Conservation (phyloP, 2,329 filamentous ascomycete genomes). For the Tricladium varicosporioides region DNA sequence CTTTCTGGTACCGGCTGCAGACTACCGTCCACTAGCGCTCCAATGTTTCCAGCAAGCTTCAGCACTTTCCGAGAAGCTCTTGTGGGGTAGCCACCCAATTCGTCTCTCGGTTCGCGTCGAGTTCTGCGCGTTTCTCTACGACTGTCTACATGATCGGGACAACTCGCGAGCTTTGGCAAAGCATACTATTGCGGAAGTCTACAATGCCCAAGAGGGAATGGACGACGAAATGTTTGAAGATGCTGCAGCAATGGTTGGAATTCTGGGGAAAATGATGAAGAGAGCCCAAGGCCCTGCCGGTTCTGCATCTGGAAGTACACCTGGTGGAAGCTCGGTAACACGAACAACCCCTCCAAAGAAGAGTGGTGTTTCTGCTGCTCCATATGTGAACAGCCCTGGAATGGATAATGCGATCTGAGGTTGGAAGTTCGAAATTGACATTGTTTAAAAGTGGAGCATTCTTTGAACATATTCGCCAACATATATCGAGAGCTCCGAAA, state of each 20-base stretch:
- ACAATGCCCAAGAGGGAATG: constrained; percentile 87
- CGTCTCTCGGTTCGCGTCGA: constrained; percentile 89
- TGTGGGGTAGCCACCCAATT: constrained; percentile 87
- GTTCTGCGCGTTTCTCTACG: constrained; percentile 89
- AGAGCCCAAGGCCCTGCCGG: constrained; percentile 46
- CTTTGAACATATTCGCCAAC: background rate
- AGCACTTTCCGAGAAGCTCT: constrained; percentile 67
- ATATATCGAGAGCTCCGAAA: background rate
- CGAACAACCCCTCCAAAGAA: constrained; percentile 14
- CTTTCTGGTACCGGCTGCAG: constrained; percentile 73
- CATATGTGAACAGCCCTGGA: constrained; percentile 17
- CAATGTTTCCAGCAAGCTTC: constrained; percentile 78
- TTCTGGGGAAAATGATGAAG: constrained; percentile 86
- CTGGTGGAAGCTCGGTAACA: constrained; percentile 17
- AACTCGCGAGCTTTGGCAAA: constrained; percentile 75
- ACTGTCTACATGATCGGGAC: constrained; percentile 81
- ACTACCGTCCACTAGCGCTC: constrained; percentile 82
- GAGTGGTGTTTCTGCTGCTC: background rate
- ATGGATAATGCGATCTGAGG: constrained; percentile 32
- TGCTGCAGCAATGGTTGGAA: constrained; percentile 81
- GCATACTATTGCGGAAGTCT: constrained; percentile 83
- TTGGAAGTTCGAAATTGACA: background rate
- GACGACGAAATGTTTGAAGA: constrained; percentile 95
- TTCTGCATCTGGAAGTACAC: constrained; percentile 15
- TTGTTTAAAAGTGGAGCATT: background rate